Evolutionary conservation across 208 protist species (phyloP).

Genomic region (Strigomonas culicis): DNA sequence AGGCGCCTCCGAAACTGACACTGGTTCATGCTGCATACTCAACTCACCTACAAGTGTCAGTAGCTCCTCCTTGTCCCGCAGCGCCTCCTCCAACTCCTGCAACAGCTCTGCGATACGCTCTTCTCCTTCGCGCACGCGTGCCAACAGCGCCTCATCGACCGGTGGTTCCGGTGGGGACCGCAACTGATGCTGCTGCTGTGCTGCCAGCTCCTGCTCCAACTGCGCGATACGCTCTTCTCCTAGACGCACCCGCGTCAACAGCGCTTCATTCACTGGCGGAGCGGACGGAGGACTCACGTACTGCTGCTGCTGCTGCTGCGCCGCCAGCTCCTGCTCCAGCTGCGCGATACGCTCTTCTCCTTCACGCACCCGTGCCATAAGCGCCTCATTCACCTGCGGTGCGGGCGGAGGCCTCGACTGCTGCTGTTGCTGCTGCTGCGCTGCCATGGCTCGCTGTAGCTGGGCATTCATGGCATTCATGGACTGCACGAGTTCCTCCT

Average conservation of each 20-base stretch:
- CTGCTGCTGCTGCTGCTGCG: slow-evolving; percentile 6
- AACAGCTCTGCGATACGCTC: background rate
- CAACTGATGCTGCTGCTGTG: slow-evolving; percentile 1
- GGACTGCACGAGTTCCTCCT: slow-evolving; percentile 45
- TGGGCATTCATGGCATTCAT: slow-evolving; percentile 71
- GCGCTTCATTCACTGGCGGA: no score
- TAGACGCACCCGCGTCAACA: no score
- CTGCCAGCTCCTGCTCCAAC: background rate
- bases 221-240: no score
- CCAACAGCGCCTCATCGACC: no score
- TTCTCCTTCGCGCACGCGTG: background rate
- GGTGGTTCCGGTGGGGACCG: background rate
- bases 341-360: no score
- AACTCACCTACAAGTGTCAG: background rate
- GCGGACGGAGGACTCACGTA: background rate
- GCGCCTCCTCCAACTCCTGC: background rate
- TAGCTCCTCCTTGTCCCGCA: slow-evolving; percentile 2
- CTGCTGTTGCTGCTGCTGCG: slow-evolving; percentile 5
- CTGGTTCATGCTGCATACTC: background rate
- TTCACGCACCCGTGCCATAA: no score
- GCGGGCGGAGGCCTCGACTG: background rate
- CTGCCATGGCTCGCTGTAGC: slow-evolving; percentile 24
- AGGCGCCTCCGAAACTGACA: no score
- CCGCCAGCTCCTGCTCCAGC: background rate
- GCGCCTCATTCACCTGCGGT: background rate